Evolutionary conservation across 2,329 filamentous ascomycete species (phyloP).

Genomic region (Alternaria sp.): DNA sequence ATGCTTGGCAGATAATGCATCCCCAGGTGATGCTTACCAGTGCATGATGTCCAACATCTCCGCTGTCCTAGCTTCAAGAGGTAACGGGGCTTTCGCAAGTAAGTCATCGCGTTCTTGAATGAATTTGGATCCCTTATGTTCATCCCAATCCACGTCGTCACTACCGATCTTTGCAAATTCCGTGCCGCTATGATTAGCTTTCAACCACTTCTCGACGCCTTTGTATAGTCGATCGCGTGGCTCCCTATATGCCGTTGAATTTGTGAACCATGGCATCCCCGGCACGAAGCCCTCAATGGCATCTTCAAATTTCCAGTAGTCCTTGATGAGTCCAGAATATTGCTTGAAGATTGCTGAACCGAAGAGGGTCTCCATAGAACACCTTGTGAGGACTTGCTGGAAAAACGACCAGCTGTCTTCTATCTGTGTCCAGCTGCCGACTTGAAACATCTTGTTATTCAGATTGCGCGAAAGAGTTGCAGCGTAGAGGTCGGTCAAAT

Average conservation of each 20-base stretch:
- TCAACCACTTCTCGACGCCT: slow-evolving; percentile 36
- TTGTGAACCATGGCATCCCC: slow-evolving; percentile 29
- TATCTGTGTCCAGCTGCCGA: slow-evolving; percentile 39
- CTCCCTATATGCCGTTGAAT: slow-evolving; percentile 19
- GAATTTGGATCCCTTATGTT: slow-evolving; percentile 30
- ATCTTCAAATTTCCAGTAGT: slow-evolving; percentile 39
- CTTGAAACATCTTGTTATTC: slow-evolving; percentile 42
- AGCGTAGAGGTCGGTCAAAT: slow-evolving; percentile 28
- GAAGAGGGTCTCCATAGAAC: slow-evolving; percentile 35
- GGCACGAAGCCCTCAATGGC: slow-evolving; percentile 26
- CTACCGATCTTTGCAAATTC: slow-evolving; percentile 22
- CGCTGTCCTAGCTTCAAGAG: slow-evolving; percentile 18
- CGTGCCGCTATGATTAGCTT: slow-evolving; percentile 22
- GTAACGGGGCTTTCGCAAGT: slow-evolving; percentile 13
- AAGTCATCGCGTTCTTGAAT: slow-evolving; percentile 29
- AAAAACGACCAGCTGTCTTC: slow-evolving; percentile 44
- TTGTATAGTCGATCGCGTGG: slow-evolving; percentile 30
- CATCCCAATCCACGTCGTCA: slow-evolving; percentile 29
- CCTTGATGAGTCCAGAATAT: slow-evolving; percentile 34
- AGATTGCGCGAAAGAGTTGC: slow-evolving; percentile 33
- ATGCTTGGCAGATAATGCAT: not conserved
- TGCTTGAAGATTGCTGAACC: slow-evolving; percentile 35
- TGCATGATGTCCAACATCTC: slow-evolving; percentile 37
- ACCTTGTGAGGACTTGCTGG: slow-evolving; percentile 37
- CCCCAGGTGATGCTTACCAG: slow-evolving; percentile 23